Evolutionary conservation across 768 basidiomycete genomes (phyloP).

Genomic region (Naganishia vishniacii): DNA sequence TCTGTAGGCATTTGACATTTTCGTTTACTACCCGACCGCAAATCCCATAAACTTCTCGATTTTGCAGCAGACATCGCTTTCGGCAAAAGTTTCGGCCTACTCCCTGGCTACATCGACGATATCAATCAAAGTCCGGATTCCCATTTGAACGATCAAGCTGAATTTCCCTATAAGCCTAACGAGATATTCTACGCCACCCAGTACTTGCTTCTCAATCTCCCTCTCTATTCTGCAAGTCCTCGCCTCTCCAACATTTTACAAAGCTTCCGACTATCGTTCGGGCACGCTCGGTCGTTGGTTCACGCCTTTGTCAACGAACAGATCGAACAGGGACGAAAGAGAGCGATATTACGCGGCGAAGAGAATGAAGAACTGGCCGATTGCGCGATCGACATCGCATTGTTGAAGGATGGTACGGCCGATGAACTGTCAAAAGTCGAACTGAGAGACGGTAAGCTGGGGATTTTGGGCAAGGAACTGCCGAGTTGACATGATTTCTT

Average conservation of each 20-base stretch:
- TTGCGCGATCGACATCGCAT: slow-evolving; percentile 41
- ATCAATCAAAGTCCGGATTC: neutral
- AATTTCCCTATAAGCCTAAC: slow-evolving; percentile 4
- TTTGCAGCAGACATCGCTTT: slow-evolving; percentile 10
- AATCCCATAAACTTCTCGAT: neutral
- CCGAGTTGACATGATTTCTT: neutral
- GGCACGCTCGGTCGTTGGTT: slow-evolving; percentile 22
- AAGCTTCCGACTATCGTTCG: slow-evolving; percentile 27
- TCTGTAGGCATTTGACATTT: slow-evolving; percentile 27
- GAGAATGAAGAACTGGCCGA: slow-evolving; percentile 39
- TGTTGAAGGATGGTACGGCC: slow-evolving; percentile 33
- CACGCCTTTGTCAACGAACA: slow-evolving; percentile 29
- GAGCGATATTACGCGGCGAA: slow-evolving; percentile 27
- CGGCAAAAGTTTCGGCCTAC: slow-evolving; percentile 1
- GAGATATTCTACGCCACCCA: slow-evolving; percentile 2
- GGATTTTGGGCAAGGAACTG: no score
- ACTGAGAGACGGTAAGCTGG: slow-evolving; percentile 33
- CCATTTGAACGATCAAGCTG: neutral
- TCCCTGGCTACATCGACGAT: neutral
- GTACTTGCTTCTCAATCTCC: slow-evolving; percentile 29
- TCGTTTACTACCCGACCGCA: neutral
- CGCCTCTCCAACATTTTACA: slow-evolving; percentile 30
- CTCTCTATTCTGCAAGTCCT: slow-evolving; percentile 34
- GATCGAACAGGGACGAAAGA: slow-evolving; percentile 26
- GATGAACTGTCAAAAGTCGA: slow-evolving; percentile 36